Conservation (phyloP, 2,329 filamentous ascomycete species). For the Fusarium piperis region DNA sequence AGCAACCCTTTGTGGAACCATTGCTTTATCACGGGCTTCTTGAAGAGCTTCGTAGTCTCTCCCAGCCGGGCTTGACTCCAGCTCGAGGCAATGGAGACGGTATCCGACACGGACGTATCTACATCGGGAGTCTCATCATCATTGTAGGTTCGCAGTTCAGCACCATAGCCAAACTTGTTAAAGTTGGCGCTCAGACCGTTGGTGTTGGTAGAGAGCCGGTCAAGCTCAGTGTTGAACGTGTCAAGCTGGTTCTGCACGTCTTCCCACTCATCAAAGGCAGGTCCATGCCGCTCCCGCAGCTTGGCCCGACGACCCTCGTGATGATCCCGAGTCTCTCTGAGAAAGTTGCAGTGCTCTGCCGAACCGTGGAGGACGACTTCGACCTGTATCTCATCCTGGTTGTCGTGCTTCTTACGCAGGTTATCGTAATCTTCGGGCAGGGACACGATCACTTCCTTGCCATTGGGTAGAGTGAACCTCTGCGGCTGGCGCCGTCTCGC, state of each 20-base stretch:
- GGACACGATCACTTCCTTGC: conserved; percentile 65
- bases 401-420: conserved; percentile 56
- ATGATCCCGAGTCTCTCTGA: conserved; percentile 62
- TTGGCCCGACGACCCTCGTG: conserved; percentile 59
- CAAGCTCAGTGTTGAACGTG: conserved; percentile 61
- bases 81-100: conserved; percentile 38
- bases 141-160: conserved; percentile 62
- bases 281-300: conserved; percentile 59
- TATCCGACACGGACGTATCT: conserved; percentile 34
- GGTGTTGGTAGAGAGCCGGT: conserved; percentile 62
- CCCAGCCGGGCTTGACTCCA: conserved; percentile 44
- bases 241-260: conserved; percentile 63
- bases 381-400: conserved; percentile 51
- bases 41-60: conserved; percentile 64
- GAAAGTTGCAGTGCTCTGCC: conserved; percentile 55
- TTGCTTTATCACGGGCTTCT: conserved; percentile 68
- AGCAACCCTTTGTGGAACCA: conserved; percentile 73
- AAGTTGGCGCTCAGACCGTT: conserved; percentile 70
- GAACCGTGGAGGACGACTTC: conserved; percentile 69
- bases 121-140: conserved; percentile 37
- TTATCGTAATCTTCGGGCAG: conserved; percentile 64
- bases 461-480: conserved; percentile 65
- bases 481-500: conserved; percentile 52
- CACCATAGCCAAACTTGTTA: conserved; percentile 69
- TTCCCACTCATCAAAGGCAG: conserved; percentile 66